phyloP scores from a whole-genome alignment of 495 filamentous ascomycete genomes.

The Aspergillus asperescens region DNA sequence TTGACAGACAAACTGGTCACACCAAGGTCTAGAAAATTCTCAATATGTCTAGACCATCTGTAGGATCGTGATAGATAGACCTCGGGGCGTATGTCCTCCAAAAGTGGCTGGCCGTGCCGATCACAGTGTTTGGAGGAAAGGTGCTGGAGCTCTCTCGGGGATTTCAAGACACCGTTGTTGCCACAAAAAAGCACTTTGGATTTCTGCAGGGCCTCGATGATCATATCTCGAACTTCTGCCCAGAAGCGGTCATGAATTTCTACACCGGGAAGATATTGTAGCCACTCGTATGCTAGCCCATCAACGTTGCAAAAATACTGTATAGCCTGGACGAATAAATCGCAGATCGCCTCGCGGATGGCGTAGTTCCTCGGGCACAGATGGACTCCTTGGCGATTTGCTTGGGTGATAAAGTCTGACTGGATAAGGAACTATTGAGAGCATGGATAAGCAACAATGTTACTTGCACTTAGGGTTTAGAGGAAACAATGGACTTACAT shows the following conservation, averaged over 20 bases:
- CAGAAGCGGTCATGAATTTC: neutral
- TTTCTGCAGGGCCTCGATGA: neutral
- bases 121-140: neutral
- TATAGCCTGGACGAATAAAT: neutral
- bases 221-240: neutral
- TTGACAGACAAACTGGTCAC: neutral
- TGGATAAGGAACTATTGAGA: conserved; percentile 7
- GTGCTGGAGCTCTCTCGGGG: neutral
- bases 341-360: neutral
- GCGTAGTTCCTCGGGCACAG: neutral
- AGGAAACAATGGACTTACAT: neutral
- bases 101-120: neutral
- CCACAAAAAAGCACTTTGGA: neutral
- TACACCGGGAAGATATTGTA: neutral
- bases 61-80: conserved; percentile 1
- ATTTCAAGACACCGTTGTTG: neutral
- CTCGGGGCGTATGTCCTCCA: neutral
- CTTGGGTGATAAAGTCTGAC: conserved; percentile 3
- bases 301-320: neutral
- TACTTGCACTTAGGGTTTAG: neutral
- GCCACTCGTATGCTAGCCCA: neutral
- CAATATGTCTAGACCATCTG: neutral
- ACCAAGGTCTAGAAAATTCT: neutral
- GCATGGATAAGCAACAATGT: no score
- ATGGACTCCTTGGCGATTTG: neutral